Percentiles rank a stretch among this genome's conserved stretches.
Evolutionary conservation across 2,329 filamentous ascomycete genomes (phyloP).

Genomic region (Penicillium sp.): DNA sequence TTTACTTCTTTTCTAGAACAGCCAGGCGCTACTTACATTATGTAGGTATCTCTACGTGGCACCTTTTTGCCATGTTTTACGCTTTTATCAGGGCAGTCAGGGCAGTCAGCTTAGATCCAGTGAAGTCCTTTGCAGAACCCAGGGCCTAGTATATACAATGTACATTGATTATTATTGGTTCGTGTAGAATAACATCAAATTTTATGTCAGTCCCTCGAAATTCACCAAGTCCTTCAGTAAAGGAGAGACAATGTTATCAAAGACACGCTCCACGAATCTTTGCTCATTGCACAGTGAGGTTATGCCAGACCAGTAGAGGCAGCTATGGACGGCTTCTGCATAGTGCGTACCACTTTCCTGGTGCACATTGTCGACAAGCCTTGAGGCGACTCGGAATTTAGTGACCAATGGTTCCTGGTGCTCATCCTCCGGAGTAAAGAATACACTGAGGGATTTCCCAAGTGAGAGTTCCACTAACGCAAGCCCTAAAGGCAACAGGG

Average conservation of each 20-base stretch:
- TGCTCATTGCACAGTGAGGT: neutral
- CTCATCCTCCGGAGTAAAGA: neutral
- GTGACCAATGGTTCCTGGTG: neutral
- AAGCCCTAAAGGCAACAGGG: slow-evolving; percentile 4
- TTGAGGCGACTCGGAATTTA: neutral
- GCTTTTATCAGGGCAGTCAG: neutral
- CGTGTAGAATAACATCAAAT: neutral
- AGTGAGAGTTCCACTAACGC: slow-evolving; percentile 9
- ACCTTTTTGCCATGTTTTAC: neutral
- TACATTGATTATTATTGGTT: neutral
- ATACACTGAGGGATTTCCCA: slow-evolving; percentile 1
- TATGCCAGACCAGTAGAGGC: slow-evolving; percentile 2
- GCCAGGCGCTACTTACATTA: neutral
- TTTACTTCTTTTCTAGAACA: neutral
- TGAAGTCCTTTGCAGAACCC: neutral
- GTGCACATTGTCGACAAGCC: slow-evolving; percentile 1
- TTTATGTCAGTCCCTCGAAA: slow-evolving; percentile 1
- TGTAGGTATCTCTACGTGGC: neutral
- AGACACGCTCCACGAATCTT: slow-evolving; percentile 7
- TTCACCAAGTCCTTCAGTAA: slow-evolving; percentile 10
- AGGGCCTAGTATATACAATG: neutral
- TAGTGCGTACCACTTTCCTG: slow-evolving; percentile 7
- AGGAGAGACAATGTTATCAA: slow-evolving; percentile 10
- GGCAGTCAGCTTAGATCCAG: neutral
- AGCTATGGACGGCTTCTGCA: slow-evolving; percentile 8